These are phyloP conservation scores for Yamadazyma dushanensis DNA, from an alignment of 1,139 yeast species.

Conservation along the genomic window DNA sequence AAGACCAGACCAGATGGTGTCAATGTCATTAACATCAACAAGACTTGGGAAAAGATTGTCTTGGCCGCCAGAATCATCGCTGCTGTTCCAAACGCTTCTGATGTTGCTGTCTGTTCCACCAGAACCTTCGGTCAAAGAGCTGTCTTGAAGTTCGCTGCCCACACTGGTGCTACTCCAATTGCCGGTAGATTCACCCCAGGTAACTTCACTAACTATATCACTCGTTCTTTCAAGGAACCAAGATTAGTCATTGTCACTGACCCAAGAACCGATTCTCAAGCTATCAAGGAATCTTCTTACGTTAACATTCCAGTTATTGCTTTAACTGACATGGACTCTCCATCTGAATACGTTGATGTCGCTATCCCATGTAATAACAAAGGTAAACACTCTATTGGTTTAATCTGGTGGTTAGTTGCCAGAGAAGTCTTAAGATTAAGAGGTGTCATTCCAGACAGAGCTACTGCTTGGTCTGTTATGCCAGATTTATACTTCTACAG, in stretches of 20 bases:
- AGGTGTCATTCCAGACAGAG: constrained; percentile 97
- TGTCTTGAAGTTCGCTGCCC: constrained; percentile 98
- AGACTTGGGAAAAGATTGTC: constrained; percentile 99
- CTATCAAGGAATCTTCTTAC: constrained; percentile 99
- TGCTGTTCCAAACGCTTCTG: constrained; percentile 98
- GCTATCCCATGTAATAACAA: constrained; percentile 99
- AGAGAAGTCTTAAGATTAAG: constrained; percentile 99
- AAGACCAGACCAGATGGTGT: constrained; percentile 99
- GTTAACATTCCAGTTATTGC: constrained; percentile 99
- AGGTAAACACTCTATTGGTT: constrained; percentile 99
- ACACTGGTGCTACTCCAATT: constrained; percentile 99
- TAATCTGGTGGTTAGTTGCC: constrained; percentile 99
- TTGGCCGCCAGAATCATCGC: constrained; percentile 99
- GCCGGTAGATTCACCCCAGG: constrained; percentile 99
- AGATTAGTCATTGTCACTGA: constrained; percentile 98
- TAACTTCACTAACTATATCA: constrained; percentile 99
- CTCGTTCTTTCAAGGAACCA: constrained; percentile 99
- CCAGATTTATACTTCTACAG: constrained; percentile 99
- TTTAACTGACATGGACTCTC: constrained; percentile 97
- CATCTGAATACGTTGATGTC: constrained; percentile 98
- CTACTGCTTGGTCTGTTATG: constrained; percentile 98
- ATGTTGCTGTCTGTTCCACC: constrained; percentile 98
- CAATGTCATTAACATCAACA: constrained; percentile 95
- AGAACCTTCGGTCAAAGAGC: constrained; percentile 99
- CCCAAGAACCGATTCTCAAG: constrained; percentile 99